Evolutionary conservation across 1,284 basidiomycete genomes (phyloP).

Genomic region (Sparassis latifolia): DNA sequence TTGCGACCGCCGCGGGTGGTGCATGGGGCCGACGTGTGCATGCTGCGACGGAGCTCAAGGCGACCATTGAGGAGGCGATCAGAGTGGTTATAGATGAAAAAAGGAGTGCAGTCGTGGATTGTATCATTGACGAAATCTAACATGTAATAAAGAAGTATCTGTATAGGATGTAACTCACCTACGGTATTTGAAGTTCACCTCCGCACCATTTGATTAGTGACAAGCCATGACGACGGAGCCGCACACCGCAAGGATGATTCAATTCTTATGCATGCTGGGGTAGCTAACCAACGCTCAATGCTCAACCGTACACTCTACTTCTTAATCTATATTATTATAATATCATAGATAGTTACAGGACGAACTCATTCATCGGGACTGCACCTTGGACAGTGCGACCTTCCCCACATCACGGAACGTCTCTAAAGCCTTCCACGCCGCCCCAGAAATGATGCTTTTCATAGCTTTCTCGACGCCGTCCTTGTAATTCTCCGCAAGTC

Average conservation of each 20-base stretch:
- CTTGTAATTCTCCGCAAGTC: conserved; percentile 60
- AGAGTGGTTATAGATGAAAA: conserved; percentile 49
- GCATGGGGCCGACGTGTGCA: conserved; percentile 51
- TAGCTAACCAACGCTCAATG: too few relatives aligned
- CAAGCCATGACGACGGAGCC: too few relatives aligned
- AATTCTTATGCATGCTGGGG: too few relatives aligned
- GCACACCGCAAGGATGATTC: too few relatives aligned
- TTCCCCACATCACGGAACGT: conserved; percentile 35
- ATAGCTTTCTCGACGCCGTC: conserved; percentile 73
- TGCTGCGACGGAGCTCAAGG: conserved; percentile 30
- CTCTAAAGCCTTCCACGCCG: conserved; percentile 69
- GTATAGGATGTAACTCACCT: too few relatives aligned
- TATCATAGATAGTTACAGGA: too few relatives aligned
- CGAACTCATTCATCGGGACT: too few relatives aligned
- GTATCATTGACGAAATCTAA: conserved; percentile 34
- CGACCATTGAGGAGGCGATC: conserved; percentile 43
- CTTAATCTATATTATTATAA: too few relatives aligned
- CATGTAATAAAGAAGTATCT: too few relatives aligned
- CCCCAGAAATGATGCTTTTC: conserved; percentile 67
- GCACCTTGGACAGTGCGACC: conserved; percentile 8
- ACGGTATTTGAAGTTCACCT: too few relatives aligned
- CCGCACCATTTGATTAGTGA: too few relatives aligned
- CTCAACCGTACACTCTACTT: too few relatives aligned
- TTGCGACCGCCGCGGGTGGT: conserved; percentile 60
- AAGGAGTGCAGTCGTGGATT: conserved; percentile 59